Percentiles rank a stretch among this genome's conserved stretches.
Conservation (phyloP, 2,329 filamentous ascomycete genomes). For the Ophiostoma novo-ulmi region DNA sequence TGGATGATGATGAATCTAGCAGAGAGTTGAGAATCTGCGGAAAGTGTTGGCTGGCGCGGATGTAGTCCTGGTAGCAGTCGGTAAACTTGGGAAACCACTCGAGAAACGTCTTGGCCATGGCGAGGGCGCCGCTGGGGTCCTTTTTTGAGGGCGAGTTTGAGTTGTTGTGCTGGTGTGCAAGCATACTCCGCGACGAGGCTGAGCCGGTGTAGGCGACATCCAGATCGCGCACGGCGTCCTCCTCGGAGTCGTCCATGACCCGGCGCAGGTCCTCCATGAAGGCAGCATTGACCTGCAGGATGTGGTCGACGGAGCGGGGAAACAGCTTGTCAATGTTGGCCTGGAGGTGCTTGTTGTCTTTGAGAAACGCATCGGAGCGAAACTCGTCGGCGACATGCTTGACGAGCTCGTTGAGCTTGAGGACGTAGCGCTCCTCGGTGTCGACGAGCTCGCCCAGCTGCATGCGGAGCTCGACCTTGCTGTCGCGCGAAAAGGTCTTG, state of each 20-base stretch:
- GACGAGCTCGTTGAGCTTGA: conserved; percentile 78
- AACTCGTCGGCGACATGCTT: conserved; percentile 77
- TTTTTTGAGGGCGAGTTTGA: conserved; percentile 45
- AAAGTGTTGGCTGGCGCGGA: conserved; percentile 82
- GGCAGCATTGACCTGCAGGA: conserved; percentile 72
- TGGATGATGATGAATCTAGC: conserved; percentile 45
- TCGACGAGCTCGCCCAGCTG: conserved; percentile 88
- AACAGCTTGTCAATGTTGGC: conserved; percentile 73
- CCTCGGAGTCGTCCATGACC: conserved; percentile 77
- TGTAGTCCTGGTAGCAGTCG: conserved; percentile 87
- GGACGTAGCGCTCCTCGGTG: conserved; percentile 90
- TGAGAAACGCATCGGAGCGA: conserved; percentile 60
- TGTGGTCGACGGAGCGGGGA: conserved; percentile 71
- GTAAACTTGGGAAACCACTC: conserved; percentile 94
- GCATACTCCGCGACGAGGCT: conserved; percentile 24
- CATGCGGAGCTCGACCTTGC: conserved; percentile 78
- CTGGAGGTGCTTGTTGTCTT: conserved; percentile 66
- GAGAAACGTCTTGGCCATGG: conserved; percentile 73
- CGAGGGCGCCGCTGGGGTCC: conserved; percentile 72
- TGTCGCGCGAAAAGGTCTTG: conserved; percentile 70
- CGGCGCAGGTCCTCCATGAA: conserved; percentile 73
- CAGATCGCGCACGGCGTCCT: conserved; percentile 71
- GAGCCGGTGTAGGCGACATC: conserved; percentile 45
- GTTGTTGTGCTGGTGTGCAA: conserved; percentile 29
- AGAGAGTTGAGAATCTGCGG: conserved; percentile 74